Conservation (phyloP, 208 protist species). For the Polymyxa betae region DNA sequence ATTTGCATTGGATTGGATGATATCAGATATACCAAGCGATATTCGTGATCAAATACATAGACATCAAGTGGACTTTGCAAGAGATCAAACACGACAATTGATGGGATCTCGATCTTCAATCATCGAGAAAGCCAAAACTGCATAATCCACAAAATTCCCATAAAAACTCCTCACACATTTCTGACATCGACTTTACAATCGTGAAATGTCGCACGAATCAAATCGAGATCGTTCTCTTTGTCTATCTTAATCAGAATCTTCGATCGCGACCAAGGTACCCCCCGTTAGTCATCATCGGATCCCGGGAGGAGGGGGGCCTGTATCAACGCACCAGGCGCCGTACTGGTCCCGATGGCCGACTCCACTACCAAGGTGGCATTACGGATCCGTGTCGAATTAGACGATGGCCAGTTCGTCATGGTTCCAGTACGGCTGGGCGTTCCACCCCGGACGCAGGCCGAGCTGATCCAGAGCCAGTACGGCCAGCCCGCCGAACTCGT, state of each 20-base stretch:
- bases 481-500: neutral
- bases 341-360: neutral
- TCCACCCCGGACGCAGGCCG: neutral
- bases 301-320: neutral
- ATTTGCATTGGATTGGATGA: neutral
- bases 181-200: too few relatives aligned
- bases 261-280: too few relatives aligned
- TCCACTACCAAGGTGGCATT: neutral
- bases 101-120: too few relatives aligned
- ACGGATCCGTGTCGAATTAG: conserved; percentile 6
- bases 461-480: neutral
- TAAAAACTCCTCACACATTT: too few relatives aligned
- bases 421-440: neutral
- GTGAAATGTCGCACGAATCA: too few relatives aligned
- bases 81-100: neutral
- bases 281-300: too few relatives aligned
- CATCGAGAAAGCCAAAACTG: too few relatives aligned
- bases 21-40: neutral
- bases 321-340: neutral
- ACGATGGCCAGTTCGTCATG: neutral
- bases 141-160: too few relatives aligned
- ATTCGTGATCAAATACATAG: neutral
- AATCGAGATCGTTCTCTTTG: too few relatives aligned
- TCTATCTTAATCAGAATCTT: too few relatives aligned
- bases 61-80: conserved; percentile 1